phyloP scores from a whole-genome alignment of 1,139 yeast genomes.

The Magnusiomyces sp. region DNA sequence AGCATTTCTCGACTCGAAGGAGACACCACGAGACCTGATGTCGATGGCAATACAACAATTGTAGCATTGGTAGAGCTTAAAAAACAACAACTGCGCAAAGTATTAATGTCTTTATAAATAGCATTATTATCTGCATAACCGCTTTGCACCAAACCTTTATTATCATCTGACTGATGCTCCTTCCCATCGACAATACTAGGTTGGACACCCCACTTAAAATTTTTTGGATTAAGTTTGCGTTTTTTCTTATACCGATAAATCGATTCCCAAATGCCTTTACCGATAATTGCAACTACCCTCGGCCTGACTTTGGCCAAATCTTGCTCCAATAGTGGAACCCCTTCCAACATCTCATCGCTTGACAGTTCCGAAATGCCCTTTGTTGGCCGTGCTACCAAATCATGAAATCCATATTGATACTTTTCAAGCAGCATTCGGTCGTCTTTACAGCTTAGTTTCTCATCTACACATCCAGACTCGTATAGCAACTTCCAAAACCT shows the following conservation, averaged over 20 bases:
- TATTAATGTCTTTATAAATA: too few relatives aligned
- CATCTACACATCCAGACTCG: conserved; percentile 40
- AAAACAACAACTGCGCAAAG: too few relatives aligned
- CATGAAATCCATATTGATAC: conserved; percentile 61
- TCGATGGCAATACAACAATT: conserved; percentile 62
- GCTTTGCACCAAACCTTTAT: too few relatives aligned
- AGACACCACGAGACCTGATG: conserved; percentile 66
- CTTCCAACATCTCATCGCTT: conserved; percentile 43
- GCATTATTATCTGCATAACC: too few relatives aligned
- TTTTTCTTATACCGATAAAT: conserved; percentile 36
- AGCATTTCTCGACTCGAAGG: conserved; percentile 42
- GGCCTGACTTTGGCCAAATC: conserved; percentile 40
- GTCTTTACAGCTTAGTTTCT: conserved; percentile 35
- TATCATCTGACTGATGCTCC: too few relatives aligned
- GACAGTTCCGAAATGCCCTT: conserved; percentile 49
- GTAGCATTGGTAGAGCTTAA: conserved; percentile 10
- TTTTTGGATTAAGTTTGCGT: conserved; percentile 16
- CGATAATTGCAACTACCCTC: conserved; percentile 48
- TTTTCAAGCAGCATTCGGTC: conserved; percentile 36
- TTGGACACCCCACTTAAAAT: conserved; percentile 49
- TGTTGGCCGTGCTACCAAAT: conserved; percentile 60
- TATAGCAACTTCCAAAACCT: conserved; percentile 61
- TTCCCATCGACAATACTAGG: too few relatives aligned
- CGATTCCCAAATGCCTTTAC: conserved; percentile 74
- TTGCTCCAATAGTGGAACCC: conserved; percentile 45